Conservation (phyloP, 192 early-diverging fungal genomes). For the Phycomyces blakesleeanus region DNA sequence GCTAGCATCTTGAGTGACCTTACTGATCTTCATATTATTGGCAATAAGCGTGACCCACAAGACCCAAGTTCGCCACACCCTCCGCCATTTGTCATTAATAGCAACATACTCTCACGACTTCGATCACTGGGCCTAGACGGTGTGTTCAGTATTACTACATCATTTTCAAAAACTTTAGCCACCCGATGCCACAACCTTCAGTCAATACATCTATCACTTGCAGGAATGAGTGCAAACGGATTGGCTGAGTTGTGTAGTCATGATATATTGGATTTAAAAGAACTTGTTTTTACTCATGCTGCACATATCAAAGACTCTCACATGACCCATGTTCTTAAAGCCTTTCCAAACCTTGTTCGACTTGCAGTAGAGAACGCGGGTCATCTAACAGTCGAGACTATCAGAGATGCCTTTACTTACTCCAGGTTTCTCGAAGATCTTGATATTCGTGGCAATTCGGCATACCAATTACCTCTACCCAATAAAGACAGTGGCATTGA, state of each 20-base stretch:
- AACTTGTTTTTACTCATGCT: slow-evolving; percentile 24
- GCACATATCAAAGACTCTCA: slow-evolving; percentile 10
- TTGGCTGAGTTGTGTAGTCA: not conserved
- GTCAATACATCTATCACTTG: slow-evolving; percentile 5
- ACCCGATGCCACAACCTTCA: not conserved
- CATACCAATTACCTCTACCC: not conserved
- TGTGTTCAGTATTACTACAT: not conserved
- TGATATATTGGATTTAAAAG: not conserved
- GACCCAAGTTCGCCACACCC: not conserved
- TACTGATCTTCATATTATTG: slow-evolving; percentile 25
- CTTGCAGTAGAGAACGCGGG: not conserved
- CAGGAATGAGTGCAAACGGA: not conserved
- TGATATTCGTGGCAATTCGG: too few relatives aligned
- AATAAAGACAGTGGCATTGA: not conserved
- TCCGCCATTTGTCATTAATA: not conserved
- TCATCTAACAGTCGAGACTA: not conserved
- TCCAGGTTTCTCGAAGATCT: not conserved
- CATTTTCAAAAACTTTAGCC: not conserved
- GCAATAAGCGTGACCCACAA: not conserved
- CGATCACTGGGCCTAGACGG: not conserved
- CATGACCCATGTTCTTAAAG: not conserved
- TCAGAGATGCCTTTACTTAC: not conserved
- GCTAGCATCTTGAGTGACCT: slow-evolving; percentile 3
- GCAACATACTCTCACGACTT: not conserved
- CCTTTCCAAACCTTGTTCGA: not conserved